phyloP scores from a whole-genome alignment of 345 rosid species.

The Syzygium oleosum region DNA sequence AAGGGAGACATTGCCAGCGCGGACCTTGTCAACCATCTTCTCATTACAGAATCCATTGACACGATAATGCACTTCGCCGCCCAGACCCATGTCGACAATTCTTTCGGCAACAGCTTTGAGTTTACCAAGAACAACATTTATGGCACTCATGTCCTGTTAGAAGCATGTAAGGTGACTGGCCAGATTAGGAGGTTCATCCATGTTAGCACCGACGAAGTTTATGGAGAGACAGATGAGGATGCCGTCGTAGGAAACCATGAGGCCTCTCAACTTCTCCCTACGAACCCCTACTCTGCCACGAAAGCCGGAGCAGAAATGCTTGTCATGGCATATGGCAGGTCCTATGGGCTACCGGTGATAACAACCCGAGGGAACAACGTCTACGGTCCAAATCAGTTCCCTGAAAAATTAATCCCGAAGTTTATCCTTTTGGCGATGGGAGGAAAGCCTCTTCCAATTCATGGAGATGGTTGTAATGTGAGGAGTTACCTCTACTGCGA shows the following conservation, averaged over 20 bases:
- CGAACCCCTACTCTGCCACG: slow-evolving; percentile 63
- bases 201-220: slow-evolving; percentile 67
- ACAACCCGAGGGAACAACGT: slow-evolving; percentile 70
- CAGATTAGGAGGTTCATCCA: slow-evolving; percentile 61
- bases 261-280: slow-evolving; percentile 65
- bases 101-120: slow-evolving; percentile 68
- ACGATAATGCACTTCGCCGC: slow-evolving; percentile 76
- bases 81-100: slow-evolving; percentile 65
- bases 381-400: slow-evolving; percentile 60
- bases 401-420: slow-evolving; percentile 57
- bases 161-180: slow-evolving; percentile 63
- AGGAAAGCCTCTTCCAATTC: slow-evolving; percentile 57
- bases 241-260: slow-evolving; percentile 67
- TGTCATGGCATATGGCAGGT: slow-evolving; percentile 67
- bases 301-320: slow-evolving; percentile 76
- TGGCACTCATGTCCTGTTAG: slow-evolving; percentile 65
- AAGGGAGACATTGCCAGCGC: slow-evolving; percentile 65
- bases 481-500: slow-evolving; percentile 62
- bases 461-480: slow-evolving; percentile 59
- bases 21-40: slow-evolving; percentile 64
- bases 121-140: slow-evolving; percentile 64
- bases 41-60: slow-evolving; percentile 56
- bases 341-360: slow-evolving; percentile 62
- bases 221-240: slow-evolving; percentile 69
- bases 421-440: slow-evolving; percentile 58